Conservation (phyloP, 169 alveolate genomes). For the Eimeria nieschulzi region DNA sequence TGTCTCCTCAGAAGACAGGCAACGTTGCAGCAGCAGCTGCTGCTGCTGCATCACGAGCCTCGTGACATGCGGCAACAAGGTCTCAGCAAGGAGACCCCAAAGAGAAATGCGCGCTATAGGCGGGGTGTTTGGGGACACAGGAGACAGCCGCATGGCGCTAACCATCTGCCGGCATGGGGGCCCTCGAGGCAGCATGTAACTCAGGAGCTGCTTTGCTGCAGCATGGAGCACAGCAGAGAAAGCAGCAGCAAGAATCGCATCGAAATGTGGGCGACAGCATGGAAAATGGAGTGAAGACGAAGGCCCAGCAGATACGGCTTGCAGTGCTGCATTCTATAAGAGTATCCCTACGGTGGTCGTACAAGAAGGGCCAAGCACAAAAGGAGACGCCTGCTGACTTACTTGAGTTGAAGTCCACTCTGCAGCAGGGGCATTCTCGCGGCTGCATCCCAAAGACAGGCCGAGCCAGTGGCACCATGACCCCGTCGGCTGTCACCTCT, state of each 20-base stretch:
- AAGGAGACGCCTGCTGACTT: background rate
- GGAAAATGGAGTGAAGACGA: background rate
- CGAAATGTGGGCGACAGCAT: background rate
- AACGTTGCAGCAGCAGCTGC: constrained; percentile 38
- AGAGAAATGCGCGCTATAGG: constrained; percentile 32
- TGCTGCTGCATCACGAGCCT: constrained; percentile 41
- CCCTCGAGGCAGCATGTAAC: constrained; percentile 26
- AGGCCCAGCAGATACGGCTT: background rate
- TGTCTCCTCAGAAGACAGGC: background rate
- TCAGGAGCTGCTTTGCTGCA: constrained; percentile 14
- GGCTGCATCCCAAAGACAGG: background rate
- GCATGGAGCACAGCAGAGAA: background rate
- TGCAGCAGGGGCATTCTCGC: constrained; percentile 14
- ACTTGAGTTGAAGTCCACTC: constrained; percentile 1
- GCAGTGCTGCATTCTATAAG: no score
- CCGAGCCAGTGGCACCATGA: constrained; percentile 1
- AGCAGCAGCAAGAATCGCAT: background rate
- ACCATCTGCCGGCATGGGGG: constrained; percentile 4
- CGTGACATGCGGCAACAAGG: constrained; percentile 33
- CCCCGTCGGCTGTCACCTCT: constrained; percentile 15
- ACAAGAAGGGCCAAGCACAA: no score
- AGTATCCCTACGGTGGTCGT: no score
- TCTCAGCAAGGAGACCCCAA: constrained; percentile 53
- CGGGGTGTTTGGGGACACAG: constrained; percentile 10
- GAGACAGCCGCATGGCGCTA: constrained; percentile 37